Base-by-base conservation (phyloP, 768 basidiomycete genomes). In the Termitomyces sp. region DNA sequence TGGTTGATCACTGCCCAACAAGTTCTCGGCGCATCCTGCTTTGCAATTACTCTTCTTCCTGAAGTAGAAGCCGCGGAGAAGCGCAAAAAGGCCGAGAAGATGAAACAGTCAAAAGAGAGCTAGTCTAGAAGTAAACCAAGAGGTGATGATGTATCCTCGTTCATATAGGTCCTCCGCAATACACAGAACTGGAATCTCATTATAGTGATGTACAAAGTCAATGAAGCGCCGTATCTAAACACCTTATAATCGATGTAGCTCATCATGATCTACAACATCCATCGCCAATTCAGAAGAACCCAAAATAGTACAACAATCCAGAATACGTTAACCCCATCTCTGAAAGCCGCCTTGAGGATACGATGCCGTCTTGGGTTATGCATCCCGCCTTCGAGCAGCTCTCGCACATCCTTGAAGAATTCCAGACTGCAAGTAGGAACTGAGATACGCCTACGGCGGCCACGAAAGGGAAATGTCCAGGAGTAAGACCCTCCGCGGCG, bases 401-500 rank as follows among this genome's bases (percentile, higher is more conserved):
- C 56, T 8, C 51, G 37, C 29, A 67, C 20, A 39, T 62, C 63
- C 41, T 51, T 57, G 66, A 73, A 26, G 16, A 55, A 37, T 31
- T 37, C 49, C 54, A 51, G 42, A 52, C 52, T 55, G 39, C 60
- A 72, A 60, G 64, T 60, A 46, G 84, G 83, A 29, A 77, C 55
- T 5, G 72, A 68, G 15, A 87, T 20, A 18, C 82, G 79, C 59
- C 85, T 76, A 18, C 82, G 73, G 29, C 82, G 75, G 0, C 84
- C 84, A 28, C 74, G 66, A 54, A 86, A 74, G 24, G 77, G 74
- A 64, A 88, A 87, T 18, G 79, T 74, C 76, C 79, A 81, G 20
- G 78, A 75, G 75, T 77, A 81, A 41, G 71, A 68, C 67, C 73
- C 70, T 46, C 62, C 56, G 46, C 66, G 65, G 55, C 60, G 60